Conservation (phyloP, 2,329 filamentous ascomycete species). For the Alternaria rosae region DNA sequence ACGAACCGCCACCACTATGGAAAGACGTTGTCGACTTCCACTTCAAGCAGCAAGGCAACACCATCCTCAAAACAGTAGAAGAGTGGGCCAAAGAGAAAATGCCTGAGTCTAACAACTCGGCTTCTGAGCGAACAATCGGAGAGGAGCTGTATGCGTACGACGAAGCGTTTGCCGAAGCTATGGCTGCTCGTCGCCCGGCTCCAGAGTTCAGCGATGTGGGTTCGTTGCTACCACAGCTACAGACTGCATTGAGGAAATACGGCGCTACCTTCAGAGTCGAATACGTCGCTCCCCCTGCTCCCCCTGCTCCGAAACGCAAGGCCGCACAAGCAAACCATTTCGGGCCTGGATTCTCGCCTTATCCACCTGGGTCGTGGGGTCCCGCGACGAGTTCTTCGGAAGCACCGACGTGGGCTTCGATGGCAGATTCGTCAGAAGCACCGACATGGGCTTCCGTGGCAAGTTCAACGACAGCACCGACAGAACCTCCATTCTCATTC, state of each 20-base stretch:
- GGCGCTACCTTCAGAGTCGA: conserved; percentile 1
- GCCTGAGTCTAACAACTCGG: neutral
- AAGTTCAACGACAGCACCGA: neutral
- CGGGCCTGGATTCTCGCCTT: neutral
- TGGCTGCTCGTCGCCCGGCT: neutral
- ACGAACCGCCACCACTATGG: conserved; percentile 29
- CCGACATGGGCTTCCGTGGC: neutral
- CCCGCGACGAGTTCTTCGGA: neutral
- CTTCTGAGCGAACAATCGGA: too few relatives aligned
- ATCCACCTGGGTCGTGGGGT: neutral
- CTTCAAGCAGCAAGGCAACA: conserved; percentile 33
- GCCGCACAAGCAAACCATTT: neutral
- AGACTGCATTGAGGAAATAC: conserved; percentile 7
- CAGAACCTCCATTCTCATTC: neutral
- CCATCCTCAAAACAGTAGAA: conserved; percentile 32
- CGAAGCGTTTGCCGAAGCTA: neutral
- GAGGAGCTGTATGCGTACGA: neutral
- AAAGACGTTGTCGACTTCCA: conserved; percentile 34
- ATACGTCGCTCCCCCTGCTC: neutral
- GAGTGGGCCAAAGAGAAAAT: conserved; percentile 24
- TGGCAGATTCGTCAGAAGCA: neutral
- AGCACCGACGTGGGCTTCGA: neutral
- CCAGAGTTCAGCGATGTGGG: neutral
- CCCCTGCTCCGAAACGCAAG: neutral
- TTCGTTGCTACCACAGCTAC: conserved; percentile 9